Base-by-base conservation (phyloP, 768 basidiomycete species). In the Trametes punicea region DNA sequence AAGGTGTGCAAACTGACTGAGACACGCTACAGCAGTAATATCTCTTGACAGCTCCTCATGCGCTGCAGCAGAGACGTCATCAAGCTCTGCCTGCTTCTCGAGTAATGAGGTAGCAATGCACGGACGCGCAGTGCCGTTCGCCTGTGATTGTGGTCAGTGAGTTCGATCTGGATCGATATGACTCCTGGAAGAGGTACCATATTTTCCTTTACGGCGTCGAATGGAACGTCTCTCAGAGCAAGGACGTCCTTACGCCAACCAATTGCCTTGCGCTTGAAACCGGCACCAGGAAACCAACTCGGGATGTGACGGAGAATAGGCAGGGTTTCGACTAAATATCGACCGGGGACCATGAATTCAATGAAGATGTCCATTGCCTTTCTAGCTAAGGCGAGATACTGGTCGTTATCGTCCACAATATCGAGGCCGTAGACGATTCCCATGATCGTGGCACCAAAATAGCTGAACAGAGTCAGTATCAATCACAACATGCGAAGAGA, bases 261-360 rank as follows among this genome's bases (percentile, higher is more conserved):
- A 21, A 13, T 52, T 6, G 63, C 66, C 44, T 61, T 47, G 20
- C 59, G 66, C 30, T 62, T 63, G 46, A 67, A 68, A 5, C 62
- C 51, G n/a, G 63, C 66, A 18, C 67, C 66, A 2, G 67, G 67
- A 26, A 67, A 53, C 67, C 67, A 68, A 40, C 50, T 56, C 18
- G 65, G 68, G 39, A 67, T 42, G 30, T 60, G 48, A 16, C 51
- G 62, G 30, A 65, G 59, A n/a, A 57, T 27, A 10, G 64, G 67
- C 20, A 70, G 41, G 9, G 56, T 39, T 46, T 81, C 79, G 6
- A 83, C 77, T 2, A 80, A 64, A 55, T 73, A 80, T 18, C 67
- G 56, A 5, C 77, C 78, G 2, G 74, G 74, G 5, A 70, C 56
- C 0, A 70, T 62, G 1, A 51, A 49, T 6, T 51, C 39, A 4